These are phyloP conservation scores for Mallotus japonicus DNA, from an alignment of 441 rosid genomes.

Conservation along the genomic window DNA sequence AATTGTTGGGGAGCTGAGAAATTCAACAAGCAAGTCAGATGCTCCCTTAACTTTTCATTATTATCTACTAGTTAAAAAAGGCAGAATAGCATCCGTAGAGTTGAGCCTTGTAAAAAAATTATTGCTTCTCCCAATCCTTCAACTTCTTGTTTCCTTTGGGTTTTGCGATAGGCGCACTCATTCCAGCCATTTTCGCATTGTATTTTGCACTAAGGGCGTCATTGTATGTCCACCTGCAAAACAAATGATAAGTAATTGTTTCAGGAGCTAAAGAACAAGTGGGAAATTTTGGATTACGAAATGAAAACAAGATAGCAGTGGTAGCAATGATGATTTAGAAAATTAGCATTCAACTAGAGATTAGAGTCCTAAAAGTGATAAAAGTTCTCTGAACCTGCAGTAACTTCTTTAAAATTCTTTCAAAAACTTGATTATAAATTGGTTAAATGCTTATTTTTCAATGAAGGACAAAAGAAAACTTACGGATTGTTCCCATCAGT, in stretches of 20 bases:
- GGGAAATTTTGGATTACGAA: neutral
- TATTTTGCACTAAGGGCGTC: constrained; percentile 80
- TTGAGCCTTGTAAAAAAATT: neutral
- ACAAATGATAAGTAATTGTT: constrained; percentile 6
- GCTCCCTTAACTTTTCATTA: neutral
- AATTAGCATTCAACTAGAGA: too few species aligned
- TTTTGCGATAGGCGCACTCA: constrained; percentile 70
- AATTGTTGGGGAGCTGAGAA: neutral
- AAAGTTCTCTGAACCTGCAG: too few species aligned
- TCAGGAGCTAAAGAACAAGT: neutral
- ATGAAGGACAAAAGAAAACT: constrained; percentile 22
- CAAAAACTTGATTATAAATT: too few species aligned
- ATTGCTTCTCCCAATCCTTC: constrained; percentile 70
- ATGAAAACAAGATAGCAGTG: too few species aligned
- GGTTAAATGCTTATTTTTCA: too few species aligned
- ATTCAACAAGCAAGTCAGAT: neutral
- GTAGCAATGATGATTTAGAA: too few species aligned
- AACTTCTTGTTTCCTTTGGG: constrained; percentile 94
- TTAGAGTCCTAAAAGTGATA: too few species aligned
- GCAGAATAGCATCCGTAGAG: neutral
- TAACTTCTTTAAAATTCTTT: too few species aligned
- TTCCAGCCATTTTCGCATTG: constrained; percentile 85
- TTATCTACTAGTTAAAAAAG: neutral
- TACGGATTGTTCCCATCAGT: constrained; percentile 97
- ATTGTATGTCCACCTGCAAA: constrained; percentile 75